Percentiles rank a stretch among this genome's conserved stretches.
Conservation (phyloP, 1,284 basidiomycete species). For the Sphagnurus paluster region DNA sequence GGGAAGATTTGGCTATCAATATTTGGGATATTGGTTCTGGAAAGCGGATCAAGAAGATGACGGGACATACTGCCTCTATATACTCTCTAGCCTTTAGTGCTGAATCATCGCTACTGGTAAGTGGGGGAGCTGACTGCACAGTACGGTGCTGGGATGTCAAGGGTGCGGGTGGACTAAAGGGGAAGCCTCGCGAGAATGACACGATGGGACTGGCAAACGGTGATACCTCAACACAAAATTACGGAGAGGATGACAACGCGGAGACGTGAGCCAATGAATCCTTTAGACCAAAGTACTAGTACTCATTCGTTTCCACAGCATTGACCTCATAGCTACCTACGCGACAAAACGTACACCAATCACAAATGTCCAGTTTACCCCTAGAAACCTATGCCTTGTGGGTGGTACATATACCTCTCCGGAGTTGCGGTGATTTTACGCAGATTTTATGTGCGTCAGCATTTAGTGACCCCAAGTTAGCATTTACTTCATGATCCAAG, state of each 20-base stretch:
- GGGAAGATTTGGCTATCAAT: conserved; percentile 91
- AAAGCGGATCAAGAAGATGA: conserved; percentile 95
- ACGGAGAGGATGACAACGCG: conserved; percentile 53
- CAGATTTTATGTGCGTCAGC: not conserved
- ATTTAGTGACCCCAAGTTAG: not conserved
- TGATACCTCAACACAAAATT: conserved; percentile 30
- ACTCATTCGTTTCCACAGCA: conserved; percentile 41
- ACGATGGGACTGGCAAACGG: conserved; percentile 31
- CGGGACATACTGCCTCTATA: conserved; percentile 87
- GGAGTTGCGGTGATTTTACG: conserved; percentile 47
- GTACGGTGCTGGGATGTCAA: conserved; percentile 98
- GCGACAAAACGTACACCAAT: conserved; percentile 96
- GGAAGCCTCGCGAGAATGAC: conserved; percentile 58
- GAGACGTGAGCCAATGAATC: conserved; percentile 55
- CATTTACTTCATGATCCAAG: not conserved
- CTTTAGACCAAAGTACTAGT: conserved; percentile 7
- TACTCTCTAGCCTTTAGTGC: conserved; percentile 91
- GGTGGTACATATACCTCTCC: conserved; percentile 70
- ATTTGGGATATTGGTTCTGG: conserved; percentile 97
- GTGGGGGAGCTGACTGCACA: conserved; percentile 90
- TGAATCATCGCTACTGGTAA: conserved; percentile 89
- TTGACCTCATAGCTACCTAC: conserved; percentile 90
- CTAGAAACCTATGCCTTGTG: conserved; percentile 90
- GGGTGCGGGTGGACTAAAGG: conserved; percentile 65
- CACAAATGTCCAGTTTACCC: conserved; percentile 90